Percentiles rank a stretch among this genome's conserved stretches.
These are phyloP conservation scores for Diaporthe ampelina DNA, from an alignment of 2,329 filamentous ascomycete species.

Conservation along the genomic window DNA sequence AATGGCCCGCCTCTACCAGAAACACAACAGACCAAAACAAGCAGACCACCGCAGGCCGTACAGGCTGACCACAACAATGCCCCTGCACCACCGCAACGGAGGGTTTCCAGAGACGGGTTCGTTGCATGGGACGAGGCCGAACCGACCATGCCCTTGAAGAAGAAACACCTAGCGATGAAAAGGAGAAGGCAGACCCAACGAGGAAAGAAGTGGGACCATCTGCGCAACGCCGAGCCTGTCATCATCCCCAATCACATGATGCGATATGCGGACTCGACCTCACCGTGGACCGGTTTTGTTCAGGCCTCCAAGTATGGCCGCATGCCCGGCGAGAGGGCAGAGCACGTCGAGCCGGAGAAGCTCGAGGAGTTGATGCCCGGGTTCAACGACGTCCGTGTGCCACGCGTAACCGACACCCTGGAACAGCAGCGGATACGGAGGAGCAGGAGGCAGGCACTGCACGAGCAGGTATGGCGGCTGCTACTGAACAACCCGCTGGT, in stretches of 20 bases:
- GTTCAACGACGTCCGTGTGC: slow-evolving; percentile 57
- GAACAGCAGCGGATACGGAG: slow-evolving; percentile 36
- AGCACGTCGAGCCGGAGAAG: slow-evolving; percentile 61
- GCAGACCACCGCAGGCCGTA: slow-evolving; percentile 55
- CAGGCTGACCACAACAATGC: slow-evolving; percentile 59
- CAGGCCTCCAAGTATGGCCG: slow-evolving; percentile 67
- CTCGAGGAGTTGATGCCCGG: slow-evolving; percentile 61
- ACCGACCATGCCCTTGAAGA: slow-evolving; percentile 51
- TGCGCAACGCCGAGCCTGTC: slow-evolving; percentile 71
- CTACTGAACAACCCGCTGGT: slow-evolving; percentile 87
- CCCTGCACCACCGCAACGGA: slow-evolving; percentile 55
- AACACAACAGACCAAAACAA: slow-evolving; percentile 56
- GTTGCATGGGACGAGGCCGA: slow-evolving; percentile 57
- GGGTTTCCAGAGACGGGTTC: slow-evolving; percentile 64
- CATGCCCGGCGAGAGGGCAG: slow-evolving; percentile 60
- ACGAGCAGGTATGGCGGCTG: slow-evolving; percentile 74
- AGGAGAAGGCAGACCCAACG: slow-evolving; percentile 61
- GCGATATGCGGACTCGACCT: slow-evolving; percentile 55
- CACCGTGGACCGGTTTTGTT: slow-evolving; percentile 67
- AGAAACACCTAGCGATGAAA: slow-evolving; percentile 61
- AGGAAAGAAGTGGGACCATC: slow-evolving; percentile 71
- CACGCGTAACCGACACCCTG: slow-evolving; percentile 33
- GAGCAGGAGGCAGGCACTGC: slow-evolving; percentile 61
- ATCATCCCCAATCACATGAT: slow-evolving; percentile 65
- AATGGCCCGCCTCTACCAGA: slow-evolving; percentile 53